These are phyloP conservation scores for Lentinula sp. DNA, from an alignment of 768 basidiomycete genomes.

Conservation along the genomic window DNA sequence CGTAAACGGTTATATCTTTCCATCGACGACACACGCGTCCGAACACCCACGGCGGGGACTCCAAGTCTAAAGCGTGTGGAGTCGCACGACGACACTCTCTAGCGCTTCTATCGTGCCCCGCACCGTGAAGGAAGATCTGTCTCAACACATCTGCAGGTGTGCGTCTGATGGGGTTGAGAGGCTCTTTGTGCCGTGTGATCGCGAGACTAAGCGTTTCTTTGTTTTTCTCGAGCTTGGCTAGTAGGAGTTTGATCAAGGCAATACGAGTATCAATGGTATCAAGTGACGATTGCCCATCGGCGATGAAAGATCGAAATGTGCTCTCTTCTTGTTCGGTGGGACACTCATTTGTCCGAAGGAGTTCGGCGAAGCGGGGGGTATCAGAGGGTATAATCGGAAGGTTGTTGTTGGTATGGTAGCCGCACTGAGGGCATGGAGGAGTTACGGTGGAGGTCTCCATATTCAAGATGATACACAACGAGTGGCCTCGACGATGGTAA, in stretches of 20 bases:
- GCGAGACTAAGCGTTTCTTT: neutral
- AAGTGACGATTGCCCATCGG: neutral
- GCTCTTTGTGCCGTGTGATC: neutral
- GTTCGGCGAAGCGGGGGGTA: neutral
- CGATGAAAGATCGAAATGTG: neutral
- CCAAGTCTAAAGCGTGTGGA: neutral
- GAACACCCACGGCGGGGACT: neutral
- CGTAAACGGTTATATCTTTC: neutral
- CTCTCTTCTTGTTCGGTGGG: neutral
- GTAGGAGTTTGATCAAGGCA: neutral
- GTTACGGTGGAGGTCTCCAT: neutral
- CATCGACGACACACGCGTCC: neutral
- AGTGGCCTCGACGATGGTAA: too few relatives aligned
- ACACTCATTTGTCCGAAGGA: neutral
- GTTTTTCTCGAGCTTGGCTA: neutral
- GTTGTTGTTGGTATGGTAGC: neutral
- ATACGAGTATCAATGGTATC: neutral
- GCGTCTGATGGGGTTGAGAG: neutral
- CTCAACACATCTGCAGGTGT: neutral
- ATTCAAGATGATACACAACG: neutral
- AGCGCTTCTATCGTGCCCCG: neutral
- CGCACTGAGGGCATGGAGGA: neutral
- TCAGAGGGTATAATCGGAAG: neutral
- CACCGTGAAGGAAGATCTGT: neutral
- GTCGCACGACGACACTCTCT: neutral